A percentile compares a stretch with the other conserved stretches of the same genome.
phyloP scores from a whole-genome alignment of 345 rosid species.

The Aegle marmelos region DNA sequence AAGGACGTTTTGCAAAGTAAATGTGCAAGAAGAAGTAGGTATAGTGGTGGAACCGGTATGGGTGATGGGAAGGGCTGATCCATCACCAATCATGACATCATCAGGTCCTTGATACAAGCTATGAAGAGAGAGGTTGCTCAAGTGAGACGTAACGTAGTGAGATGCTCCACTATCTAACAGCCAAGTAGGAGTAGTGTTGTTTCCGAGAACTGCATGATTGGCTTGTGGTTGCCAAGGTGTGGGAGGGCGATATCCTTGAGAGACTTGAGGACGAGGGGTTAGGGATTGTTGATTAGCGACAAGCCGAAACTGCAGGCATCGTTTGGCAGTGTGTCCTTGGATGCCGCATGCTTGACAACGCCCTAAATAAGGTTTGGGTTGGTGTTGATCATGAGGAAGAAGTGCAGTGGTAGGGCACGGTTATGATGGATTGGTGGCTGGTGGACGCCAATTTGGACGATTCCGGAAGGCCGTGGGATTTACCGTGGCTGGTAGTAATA shows the following conservation, averaged over 20 bases:
- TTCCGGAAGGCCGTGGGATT: background rate
- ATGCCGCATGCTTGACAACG: too few species aligned
- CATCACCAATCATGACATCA: background rate
- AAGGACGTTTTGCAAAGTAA: background rate
- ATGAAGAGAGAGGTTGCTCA: background rate
- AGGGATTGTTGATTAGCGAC: background rate
- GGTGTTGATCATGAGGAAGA: too few species aligned
- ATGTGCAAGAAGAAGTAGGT: background rate
- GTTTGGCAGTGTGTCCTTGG: too few species aligned
- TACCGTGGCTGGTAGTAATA: background rate
- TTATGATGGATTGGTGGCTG: background rate
- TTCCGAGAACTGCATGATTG: background rate
- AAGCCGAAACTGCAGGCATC: too few species aligned
- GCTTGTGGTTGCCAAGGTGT: background rate
- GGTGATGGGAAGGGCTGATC: background rate
- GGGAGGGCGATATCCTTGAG: background rate
- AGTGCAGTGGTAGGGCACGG: too few species aligned
- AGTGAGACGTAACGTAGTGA: background rate
- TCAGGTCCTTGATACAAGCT: background rate
- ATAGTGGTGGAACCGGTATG: background rate
- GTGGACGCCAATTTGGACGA: background rate
- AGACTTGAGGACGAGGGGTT: background rate
- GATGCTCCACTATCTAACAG: background rate
- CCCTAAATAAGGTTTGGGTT: too few species aligned
- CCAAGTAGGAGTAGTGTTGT: background rate